These are phyloP conservation scores for Debaryomyces maramus DNA, from an alignment of 805 yeast species.

Conservation along the genomic window DNA sequence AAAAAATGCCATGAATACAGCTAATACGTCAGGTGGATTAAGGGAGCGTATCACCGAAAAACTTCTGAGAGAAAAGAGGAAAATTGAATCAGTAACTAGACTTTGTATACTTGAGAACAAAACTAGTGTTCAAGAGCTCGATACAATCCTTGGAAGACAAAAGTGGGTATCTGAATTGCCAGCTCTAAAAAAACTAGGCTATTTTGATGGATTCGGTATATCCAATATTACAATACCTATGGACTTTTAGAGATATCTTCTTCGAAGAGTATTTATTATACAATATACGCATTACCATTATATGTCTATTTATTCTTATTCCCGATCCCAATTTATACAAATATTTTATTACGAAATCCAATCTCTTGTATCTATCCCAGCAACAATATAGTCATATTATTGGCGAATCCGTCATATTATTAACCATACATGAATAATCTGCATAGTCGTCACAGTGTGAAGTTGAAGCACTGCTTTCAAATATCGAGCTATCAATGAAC, in stretches of 20 bases:
- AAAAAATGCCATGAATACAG: slow-evolving; percentile 45
- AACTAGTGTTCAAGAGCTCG: slow-evolving; percentile 25
- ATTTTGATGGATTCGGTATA: slow-evolving; percentile 22
- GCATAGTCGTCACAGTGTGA: slow-evolving; percentile 22
- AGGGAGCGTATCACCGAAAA: slow-evolving; percentile 49
- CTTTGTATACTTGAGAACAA: slow-evolving; percentile 48
- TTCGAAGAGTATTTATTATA: too few relatives aligned
- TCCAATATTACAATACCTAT: slow-evolving; percentile 6
- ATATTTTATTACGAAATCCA: too few relatives aligned
- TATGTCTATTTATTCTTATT: too few relatives aligned
- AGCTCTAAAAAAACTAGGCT: slow-evolving; percentile 24
- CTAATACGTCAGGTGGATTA: slow-evolving; percentile 51
- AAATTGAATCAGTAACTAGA: slow-evolving; percentile 46
- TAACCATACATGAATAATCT: slow-evolving; percentile 22
- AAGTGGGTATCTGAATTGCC: slow-evolving; percentile 33
- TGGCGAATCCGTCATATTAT: slow-evolving; percentile 38
- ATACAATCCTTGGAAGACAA: slow-evolving; percentile 29
- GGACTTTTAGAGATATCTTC: too few relatives aligned
- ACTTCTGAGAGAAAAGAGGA: slow-evolving; percentile 38
- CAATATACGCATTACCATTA: too few relatives aligned
- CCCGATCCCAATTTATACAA: too few relatives aligned
- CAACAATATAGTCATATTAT: slow-evolving; percentile 8
- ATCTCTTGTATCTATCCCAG: too few relatives aligned
- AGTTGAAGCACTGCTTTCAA: slow-evolving; percentile 27
- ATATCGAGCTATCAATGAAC: slow-evolving; percentile 34